phyloP scores from a whole-genome alignment of 495 filamentous ascomycete genomes.

The Penicillium parvum region DNA sequence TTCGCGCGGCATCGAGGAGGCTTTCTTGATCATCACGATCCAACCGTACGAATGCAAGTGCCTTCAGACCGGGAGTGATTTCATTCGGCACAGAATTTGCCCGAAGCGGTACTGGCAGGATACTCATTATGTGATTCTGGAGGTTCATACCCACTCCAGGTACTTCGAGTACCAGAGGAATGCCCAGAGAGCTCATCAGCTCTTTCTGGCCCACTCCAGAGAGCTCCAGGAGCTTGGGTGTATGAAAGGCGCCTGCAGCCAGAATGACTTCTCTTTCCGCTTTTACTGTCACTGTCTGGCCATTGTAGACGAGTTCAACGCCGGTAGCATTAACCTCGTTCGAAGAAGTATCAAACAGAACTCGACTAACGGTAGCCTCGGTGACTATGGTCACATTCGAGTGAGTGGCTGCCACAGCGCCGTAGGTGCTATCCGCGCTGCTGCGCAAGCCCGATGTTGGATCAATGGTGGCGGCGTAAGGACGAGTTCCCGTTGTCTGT shows the following conservation, averaged over 20 bases:
- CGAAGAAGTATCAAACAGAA: constrained; percentile 25
- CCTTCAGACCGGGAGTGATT: constrained; percentile 6
- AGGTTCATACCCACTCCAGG: constrained; percentile 40
- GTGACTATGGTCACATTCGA: constrained; percentile 48
- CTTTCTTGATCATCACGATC: constrained; percentile 5
- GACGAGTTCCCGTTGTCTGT: constrained; percentile 11
- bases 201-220: constrained; percentile 39
- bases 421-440: constrained; percentile 19
- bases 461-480: constrained; percentile 19
- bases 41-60: constrained; percentile 7
- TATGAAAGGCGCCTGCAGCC: constrained; percentile 47
- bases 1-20: background rate
- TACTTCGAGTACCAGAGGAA: constrained; percentile 30
- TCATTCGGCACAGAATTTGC: background rate
- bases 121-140: constrained; percentile 33
- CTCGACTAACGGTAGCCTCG: constrained; percentile 39
- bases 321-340: constrained; percentile 20
- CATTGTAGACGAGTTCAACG: constrained; percentile 27
- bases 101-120: constrained; percentile 7
- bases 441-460: constrained; percentile 30
- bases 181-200: constrained; percentile 8
- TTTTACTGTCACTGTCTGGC: constrained; percentile 9
- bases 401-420: constrained; percentile 39
- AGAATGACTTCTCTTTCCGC: constrained; percentile 47
- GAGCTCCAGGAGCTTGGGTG: constrained; percentile 50